Percentiles rank a stretch among this genome's conserved stretches.
These are phyloP conservation scores for Botrytis sinoallii DNA, from an alignment of 2,329 filamentous ascomycete genomes.

Conservation along the genomic window DNA sequence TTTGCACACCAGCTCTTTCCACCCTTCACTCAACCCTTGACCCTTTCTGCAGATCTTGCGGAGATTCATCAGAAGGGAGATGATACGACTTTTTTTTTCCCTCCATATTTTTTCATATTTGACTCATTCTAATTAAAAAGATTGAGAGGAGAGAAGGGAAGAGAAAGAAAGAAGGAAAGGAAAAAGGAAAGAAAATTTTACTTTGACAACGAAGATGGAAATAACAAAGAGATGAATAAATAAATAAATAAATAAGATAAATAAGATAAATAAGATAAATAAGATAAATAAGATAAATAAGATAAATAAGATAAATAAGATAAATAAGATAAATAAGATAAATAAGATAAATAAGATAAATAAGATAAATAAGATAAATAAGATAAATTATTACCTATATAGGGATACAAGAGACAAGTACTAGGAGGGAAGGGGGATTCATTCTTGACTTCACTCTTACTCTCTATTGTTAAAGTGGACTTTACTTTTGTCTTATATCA, in stretches of 20 bases:
- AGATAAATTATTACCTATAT: background rate
- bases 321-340: too few species aligned
- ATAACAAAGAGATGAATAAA: too few species aligned
- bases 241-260: background rate
- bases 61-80: background rate
- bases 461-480: background rate
- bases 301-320: background rate
- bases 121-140: background rate
- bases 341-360: too few species aligned
- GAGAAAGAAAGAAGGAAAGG: background rate
- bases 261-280: background rate
- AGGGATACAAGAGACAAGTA: background rate
- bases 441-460: background rate
- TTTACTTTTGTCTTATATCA: background rate
- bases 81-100: background rate
- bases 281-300: background rate
- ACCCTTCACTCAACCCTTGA: background rate
- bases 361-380: background rate
- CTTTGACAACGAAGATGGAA: background rate
- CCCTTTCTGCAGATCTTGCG: conserved; percentile 1
- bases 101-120: background rate
- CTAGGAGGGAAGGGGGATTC: background rate
- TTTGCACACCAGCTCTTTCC: background rate
- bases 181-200: background rate
- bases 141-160: background rate